Conservation (phyloP, 192 early-diverging fungal species). For the Podila verticillata region DNA sequence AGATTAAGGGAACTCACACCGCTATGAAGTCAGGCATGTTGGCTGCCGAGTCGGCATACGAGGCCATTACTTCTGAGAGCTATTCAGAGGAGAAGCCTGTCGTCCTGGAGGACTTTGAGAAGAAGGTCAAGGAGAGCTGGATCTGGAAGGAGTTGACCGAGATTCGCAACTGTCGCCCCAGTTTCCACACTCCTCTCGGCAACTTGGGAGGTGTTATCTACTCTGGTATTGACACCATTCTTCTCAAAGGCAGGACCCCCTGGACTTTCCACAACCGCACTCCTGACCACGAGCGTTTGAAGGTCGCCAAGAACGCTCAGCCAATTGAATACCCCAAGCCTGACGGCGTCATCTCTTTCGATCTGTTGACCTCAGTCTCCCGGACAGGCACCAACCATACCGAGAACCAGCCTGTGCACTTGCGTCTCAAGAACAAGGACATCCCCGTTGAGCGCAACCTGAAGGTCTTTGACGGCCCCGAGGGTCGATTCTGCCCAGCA, state of each 20-base stretch:
- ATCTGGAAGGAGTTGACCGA: slow-evolving; percentile 90
- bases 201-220: slow-evolving; percentile 87
- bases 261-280: slow-evolving; percentile 92
- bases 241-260: slow-evolving; percentile 91
- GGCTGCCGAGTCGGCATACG: slow-evolving; percentile 91
- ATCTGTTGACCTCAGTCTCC: slow-evolving; percentile 92
- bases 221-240: slow-evolving; percentile 88
- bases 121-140: slow-evolving; percentile 86
- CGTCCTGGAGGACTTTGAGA: slow-evolving; percentile 79
- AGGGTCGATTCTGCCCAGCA: slow-evolving; percentile 96
- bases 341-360: slow-evolving; percentile 94
- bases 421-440: slow-evolving; percentile 79
- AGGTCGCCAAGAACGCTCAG: slow-evolving; percentile 70
- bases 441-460: slow-evolving; percentile 87
- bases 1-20: slow-evolving; percentile 99
- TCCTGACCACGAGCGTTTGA: slow-evolving; percentile 83
- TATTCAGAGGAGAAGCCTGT: slow-evolving; percentile 66
- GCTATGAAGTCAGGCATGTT: slow-evolving; percentile 99
- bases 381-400: slow-evolving; percentile 93
- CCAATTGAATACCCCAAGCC: slow-evolving; percentile 98
- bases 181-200: slow-evolving; percentile 90
- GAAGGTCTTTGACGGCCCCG: slow-evolving; percentile 91
- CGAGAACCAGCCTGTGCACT: slow-evolving; percentile 95
- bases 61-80: slow-evolving; percentile 66
- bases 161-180: slow-evolving; percentile 93